Conservation (phyloP, 78 protist genomes). For the Dictyostelium discoideum region DNA sequence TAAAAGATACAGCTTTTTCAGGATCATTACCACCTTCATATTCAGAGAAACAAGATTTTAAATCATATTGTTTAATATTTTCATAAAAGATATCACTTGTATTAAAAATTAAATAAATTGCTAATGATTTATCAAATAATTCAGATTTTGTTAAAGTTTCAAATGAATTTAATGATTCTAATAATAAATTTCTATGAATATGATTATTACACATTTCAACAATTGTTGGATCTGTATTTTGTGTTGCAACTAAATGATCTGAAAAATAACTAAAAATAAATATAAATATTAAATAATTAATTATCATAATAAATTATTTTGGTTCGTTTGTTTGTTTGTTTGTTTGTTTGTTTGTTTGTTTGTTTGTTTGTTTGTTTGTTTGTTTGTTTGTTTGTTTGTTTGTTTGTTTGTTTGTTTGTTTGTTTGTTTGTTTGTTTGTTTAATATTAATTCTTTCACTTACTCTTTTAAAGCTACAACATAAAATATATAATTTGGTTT, state of each 20-base stretch:
- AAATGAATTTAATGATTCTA: conserved; percentile 19
- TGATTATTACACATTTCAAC: conserved; percentile 17
- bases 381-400: too few species aligned
- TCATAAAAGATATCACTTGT: conserved; percentile 31
- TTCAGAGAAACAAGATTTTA: conserved; percentile 22
- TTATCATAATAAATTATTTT: too few species aligned
- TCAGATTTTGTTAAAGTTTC: conserved; percentile 28
- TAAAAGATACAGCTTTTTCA: conserved; percentile 8
- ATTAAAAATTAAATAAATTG: conserved; percentile 30
- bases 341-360: too few species aligned
- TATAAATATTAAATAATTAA: not conserved
- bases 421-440: too few species aligned
- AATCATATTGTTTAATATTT: conserved; percentile 28
- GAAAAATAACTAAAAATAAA: conserved; percentile 1
- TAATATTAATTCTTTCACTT: not conserved
- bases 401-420: too few species aligned
- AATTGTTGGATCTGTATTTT: not conserved
- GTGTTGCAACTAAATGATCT: not conserved
- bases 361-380: too few species aligned
- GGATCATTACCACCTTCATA: conserved; percentile 31
- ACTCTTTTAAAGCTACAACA: conserved; percentile 75
- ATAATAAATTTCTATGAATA: conserved; percentile 23
- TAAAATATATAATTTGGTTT: conserved; percentile 55
- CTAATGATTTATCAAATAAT: conserved; percentile 17
- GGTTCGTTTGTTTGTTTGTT: too few species aligned